Percentiles rank a stretch among this genome's conserved stretches.
Evolutionary conservation across 1,284 basidiomycete genomes (phyloP).

Genomic region (Puccinia sorghi): DNA sequence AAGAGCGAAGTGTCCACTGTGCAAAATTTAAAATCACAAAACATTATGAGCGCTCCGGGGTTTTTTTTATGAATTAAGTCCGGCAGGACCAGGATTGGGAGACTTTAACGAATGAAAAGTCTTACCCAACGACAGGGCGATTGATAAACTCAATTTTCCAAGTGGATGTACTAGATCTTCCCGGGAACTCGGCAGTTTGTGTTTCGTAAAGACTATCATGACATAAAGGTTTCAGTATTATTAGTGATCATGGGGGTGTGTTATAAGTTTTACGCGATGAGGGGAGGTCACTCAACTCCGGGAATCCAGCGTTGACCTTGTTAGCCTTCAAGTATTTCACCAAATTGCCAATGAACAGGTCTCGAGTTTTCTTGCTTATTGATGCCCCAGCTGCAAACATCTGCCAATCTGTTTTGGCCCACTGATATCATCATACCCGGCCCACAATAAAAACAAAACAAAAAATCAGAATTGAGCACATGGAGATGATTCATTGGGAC

Average conservation of each 20-base stretch:
- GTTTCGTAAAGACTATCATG: constrained; percentile 53
- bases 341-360: constrained; percentile 56
- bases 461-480: constrained; percentile 51
- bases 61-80: no score
- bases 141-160: constrained; percentile 58
- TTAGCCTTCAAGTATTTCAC: constrained; percentile 56
- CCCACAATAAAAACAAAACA: background rate
- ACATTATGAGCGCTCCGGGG: background rate
- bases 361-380: constrained; percentile 52
- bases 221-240: background rate
- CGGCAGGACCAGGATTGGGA: no score
- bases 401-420: constrained; percentile 57
- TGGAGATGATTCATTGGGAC: constrained; percentile 43
- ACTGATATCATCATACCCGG: background rate
- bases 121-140: constrained; percentile 57
- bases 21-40: background rate
- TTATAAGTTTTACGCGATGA: background rate
- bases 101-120: background rate
- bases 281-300: constrained; percentile 56
- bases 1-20: constrained; percentile 57
- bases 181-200: constrained; percentile 52
- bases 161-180: constrained; percentile 52
- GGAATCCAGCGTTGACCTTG: constrained; percentile 58
- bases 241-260: background rate
- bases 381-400: constrained; percentile 57